Conservation (phyloP, 2,329 filamentous ascomycete species). For the Aspergillus eucalypticola region DNA sequence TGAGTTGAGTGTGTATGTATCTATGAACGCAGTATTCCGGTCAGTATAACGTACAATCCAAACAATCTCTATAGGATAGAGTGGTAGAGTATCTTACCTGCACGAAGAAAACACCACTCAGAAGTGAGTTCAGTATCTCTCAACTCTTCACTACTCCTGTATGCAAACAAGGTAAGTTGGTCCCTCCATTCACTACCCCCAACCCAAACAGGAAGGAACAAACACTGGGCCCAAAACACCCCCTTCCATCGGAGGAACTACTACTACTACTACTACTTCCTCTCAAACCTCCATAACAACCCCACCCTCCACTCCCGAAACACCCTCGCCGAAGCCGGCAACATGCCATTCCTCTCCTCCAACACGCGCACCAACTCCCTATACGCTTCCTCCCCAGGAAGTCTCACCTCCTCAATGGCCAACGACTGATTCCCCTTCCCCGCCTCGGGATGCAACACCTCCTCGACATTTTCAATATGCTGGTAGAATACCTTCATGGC, state of each 20-base stretch:
- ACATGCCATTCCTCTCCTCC: conserved; percentile 41
- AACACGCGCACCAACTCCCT: conserved; percentile 40
- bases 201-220: conserved; percentile 4
- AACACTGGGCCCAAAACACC: too few species aligned
- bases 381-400: conserved; percentile 40
- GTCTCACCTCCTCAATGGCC: conserved; percentile 52
- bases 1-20: too few species aligned
- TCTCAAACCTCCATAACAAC: conserved; percentile 50
- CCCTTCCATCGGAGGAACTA: too few species aligned
- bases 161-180: too few species aligned
- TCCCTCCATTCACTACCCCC: too few species aligned
- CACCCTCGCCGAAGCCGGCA: conserved; percentile 52
- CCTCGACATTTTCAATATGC: conserved; percentile 32
- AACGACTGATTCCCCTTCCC: conserved; percentile 43
- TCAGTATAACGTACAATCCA: too few species aligned
- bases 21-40: too few species aligned
- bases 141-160: too few species aligned
- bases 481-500: conserved; percentile 61
- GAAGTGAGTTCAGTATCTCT: too few species aligned
- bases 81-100: too few species aligned
- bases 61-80: too few species aligned
- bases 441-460: conserved; percentile 37
- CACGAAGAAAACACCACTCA: too few species aligned
- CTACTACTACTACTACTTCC: background rate
- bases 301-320: conserved; percentile 60